Base-by-base conservation (phyloP, 1,139 yeast species). In the Scheffersomyces illinoinensis region DNA sequence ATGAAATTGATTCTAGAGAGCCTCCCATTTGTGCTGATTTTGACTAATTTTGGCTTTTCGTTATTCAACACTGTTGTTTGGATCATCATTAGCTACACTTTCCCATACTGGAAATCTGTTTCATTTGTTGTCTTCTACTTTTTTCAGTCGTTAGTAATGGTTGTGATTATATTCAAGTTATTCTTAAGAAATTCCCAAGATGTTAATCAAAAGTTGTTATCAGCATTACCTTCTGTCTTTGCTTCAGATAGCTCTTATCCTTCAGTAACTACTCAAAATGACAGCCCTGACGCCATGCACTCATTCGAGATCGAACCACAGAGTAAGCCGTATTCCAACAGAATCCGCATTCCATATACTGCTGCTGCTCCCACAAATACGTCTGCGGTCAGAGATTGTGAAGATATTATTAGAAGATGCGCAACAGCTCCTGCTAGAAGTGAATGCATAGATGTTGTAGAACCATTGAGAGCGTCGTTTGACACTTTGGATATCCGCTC, bases 401-500 rank as follows among this genome's bases (percentile, higher is more conserved):
- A 48, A 6, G 51, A 48, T 8, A 48, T 48, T 21, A 19, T 48
- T 24, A 21, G 24, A 48, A n/a, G 58, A 18, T 48, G 57, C 52
- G 56, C 39, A 4, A 57, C 58, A n/a, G 56, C 58, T n/a, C 58
- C 58, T 5, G 43, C 48, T 5, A 54, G 24, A 47, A 23, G 23
- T 20, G 24, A 50, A 23, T 54, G 43, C 17, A 33, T 33, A 33
- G 43, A 26, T 10, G 23, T 14, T 26, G 18, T 54, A 5, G 21
- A 1, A 26, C 43, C 54, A 33, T 14, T n/a, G 18, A 26, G 54
- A 47, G 39, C 23, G 17, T 23, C 53, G 19, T 8, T 21, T 17
- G 46, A 50, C 17, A 17, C 47, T 3, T 33, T 21, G 17, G 48
- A 49, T 17, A 48, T 49, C 18, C n/a, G 24, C 17, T 20, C 52